Percentiles rank a stretch among this genome's conserved stretches.
These are phyloP conservation scores for Leptosphaerulina australis DNA, from an alignment of 2,329 filamentous ascomycete genomes.

Conservation along the genomic window DNA sequence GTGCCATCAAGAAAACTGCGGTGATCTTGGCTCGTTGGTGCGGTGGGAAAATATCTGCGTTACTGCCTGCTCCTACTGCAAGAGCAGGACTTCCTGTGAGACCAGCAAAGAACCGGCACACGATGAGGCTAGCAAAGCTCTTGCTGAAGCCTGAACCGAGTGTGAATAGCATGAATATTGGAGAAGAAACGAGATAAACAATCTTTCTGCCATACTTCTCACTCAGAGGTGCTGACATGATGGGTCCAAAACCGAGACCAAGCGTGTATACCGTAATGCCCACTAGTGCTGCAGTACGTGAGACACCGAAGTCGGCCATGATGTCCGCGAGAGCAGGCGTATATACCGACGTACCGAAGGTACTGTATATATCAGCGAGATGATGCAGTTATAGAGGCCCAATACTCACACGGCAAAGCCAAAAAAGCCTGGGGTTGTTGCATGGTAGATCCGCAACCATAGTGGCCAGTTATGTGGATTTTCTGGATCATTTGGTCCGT, in stretches of 20 bases:
- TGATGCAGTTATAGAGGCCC: background rate
- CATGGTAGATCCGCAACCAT: constrained; percentile 41
- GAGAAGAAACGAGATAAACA: constrained; percentile 57
- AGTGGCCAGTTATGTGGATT: constrained; percentile 51
- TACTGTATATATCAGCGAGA: constrained; percentile 45
- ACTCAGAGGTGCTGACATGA: constrained; percentile 64
- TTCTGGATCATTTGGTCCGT: constrained; percentile 42
- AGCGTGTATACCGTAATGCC: constrained; percentile 66
- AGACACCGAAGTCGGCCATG: constrained; percentile 60
- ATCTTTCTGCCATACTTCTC: constrained; percentile 63
- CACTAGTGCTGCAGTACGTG: constrained; percentile 62
- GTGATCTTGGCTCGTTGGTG: constrained; percentile 43
- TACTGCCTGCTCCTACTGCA: constrained; percentile 52
- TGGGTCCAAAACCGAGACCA: constrained; percentile 65
- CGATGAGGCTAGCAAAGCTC: constrained; percentile 58
- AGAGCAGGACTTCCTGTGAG: constrained; percentile 67
- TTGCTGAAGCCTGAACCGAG: constrained; percentile 61
- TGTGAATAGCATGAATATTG: constrained; percentile 61
- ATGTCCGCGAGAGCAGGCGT: constrained; percentile 57
- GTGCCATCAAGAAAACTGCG: constrained; percentile 49
- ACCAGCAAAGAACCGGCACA: constrained; percentile 73
- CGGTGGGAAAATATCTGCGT: constrained; percentile 48
- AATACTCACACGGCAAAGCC: constrained; percentile 46
- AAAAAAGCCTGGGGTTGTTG: constrained; percentile 42
- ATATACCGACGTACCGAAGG: constrained; percentile 62